phyloP scores from a whole-genome alignment of 352 stramenopile genomes.

The Pythium oligandrum region DNA sequence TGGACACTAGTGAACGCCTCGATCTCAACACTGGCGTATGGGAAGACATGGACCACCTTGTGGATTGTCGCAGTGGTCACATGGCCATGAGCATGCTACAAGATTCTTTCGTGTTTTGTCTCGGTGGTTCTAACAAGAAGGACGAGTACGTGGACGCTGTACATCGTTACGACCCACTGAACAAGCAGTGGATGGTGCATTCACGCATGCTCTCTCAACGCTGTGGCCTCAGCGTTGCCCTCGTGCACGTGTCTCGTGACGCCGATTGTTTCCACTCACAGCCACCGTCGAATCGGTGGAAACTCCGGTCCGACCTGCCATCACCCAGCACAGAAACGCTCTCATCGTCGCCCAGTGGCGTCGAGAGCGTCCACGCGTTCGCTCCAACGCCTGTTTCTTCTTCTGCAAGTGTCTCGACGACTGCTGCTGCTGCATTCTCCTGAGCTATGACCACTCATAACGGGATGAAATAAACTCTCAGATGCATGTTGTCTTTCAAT shows the following conservation, averaged over 20 bases:
- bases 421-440: too few relatives aligned
- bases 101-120: conserved; percentile 64
- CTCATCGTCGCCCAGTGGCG: conserved; percentile 2
- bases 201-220: conserved; percentile 57
- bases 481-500: too few relatives aligned
- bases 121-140: conserved; percentile 75
- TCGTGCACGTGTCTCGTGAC: conserved; percentile 31
- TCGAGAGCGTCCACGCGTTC: conserved; percentile 4
- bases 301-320: neutral
- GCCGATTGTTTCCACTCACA: conserved; percentile 33
- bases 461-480: too few relatives aligned
- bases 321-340: neutral
- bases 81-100: conserved; percentile 50
- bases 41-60: conserved; percentile 48
- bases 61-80: conserved; percentile 62
- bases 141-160: conserved; percentile 70
- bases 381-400: neutral
- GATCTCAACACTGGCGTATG: conserved; percentile 35
- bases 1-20: conserved; percentile 57
- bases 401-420: too few relatives aligned
- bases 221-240: conserved; percentile 56
- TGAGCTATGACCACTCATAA: too few relatives aligned
- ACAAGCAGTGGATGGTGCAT: conserved; percentile 52
- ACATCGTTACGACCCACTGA: conserved; percentile 60
- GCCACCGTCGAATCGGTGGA: neutral